These are phyloP conservation scores for Penicillium paradoxum DNA, from an alignment of 495 filamentous ascomycete genomes.

Conservation along the genomic window DNA sequence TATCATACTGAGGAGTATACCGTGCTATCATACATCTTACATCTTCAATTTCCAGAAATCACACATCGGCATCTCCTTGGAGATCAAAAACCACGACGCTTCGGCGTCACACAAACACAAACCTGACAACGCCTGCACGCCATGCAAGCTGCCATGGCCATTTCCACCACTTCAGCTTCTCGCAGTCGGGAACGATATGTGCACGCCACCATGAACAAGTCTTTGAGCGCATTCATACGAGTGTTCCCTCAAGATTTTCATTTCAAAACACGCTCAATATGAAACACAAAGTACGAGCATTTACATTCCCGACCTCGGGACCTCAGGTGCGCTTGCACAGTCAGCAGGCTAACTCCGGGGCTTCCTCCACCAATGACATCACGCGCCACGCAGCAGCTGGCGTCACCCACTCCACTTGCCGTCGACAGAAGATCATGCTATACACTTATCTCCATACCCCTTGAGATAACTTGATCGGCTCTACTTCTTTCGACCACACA, in stretches of 20 bases:
- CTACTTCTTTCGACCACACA: neutral
- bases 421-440: neutral
- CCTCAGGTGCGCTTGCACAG: neutral
- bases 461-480: neutral
- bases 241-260: no score
- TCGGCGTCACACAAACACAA: neutral
- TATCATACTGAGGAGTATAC: neutral
- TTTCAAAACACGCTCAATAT: no score
- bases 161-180: neutral
- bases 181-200: neutral
- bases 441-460: slow-evolving; percentile 17
- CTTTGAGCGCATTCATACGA: no score
- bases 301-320: no score
- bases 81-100: neutral
- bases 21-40: neutral
- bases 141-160: neutral
- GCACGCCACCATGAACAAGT: slow-evolving; percentile 19
- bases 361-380: slow-evolving; percentile 18
- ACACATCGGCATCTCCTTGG: neutral
- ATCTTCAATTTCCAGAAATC: neutral
- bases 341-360: slow-evolving; percentile 1
- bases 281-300: no score
- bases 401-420: slow-evolving; percentile 28
- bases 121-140: neutral
- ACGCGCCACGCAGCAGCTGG: slow-evolving; percentile 24